Conservation (phyloP, 2,329 filamentous ascomycete genomes). For the Mycosphaerella sp. region DNA sequence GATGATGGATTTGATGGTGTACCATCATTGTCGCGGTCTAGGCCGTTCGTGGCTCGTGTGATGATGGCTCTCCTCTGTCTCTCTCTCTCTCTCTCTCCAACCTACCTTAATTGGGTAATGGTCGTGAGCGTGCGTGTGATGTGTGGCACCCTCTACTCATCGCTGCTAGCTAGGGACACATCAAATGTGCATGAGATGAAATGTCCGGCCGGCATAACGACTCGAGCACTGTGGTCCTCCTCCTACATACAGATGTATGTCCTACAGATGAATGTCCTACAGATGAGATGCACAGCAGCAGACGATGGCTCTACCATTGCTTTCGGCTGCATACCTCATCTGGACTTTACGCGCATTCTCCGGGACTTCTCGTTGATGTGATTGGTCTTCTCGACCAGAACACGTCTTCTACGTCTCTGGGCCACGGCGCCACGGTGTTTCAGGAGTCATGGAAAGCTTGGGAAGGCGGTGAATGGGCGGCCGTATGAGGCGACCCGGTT, state of each 20-base stretch:
- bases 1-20: too few species aligned
- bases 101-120: neutral
- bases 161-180: too few species aligned
- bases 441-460: neutral
- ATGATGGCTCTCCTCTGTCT: too few species aligned
- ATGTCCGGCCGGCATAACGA: too few species aligned
- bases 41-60: too few species aligned
- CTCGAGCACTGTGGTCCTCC: too few species aligned
- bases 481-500: neutral
- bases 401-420: neutral
- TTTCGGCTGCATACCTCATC: neutral
- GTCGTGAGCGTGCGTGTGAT: neutral
- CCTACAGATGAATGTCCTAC: too few species aligned
- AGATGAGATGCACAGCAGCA: neutral
- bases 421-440: conserved; percentile 4
- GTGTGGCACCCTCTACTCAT: too few species aligned
- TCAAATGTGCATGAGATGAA: too few species aligned
- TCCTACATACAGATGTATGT: too few species aligned
- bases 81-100: neutral
- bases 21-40: neutral
- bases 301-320: too few species aligned
- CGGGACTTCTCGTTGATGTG: neutral
- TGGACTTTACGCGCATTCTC: neutral
- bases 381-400: neutral
- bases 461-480: conserved; percentile 6